Evolutionary conservation across 2,329 filamentous ascomycete species (phyloP), one percentile per base, ranked within the genome.

Genomic region (Dactylellina cionopaga): DNA sequence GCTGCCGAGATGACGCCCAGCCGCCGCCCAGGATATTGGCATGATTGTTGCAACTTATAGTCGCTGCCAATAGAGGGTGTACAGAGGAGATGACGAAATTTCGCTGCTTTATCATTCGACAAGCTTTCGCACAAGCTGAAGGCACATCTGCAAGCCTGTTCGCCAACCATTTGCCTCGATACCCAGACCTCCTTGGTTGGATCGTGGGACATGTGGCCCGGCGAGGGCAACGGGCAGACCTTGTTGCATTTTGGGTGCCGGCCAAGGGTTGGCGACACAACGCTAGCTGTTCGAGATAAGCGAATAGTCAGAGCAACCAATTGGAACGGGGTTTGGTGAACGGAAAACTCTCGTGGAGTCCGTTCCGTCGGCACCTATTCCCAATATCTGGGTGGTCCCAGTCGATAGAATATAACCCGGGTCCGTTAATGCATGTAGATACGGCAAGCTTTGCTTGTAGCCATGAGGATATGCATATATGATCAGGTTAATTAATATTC

Each of bases 51-150:
- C 25, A 17, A 31, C 5, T 33, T 51, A 11, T 15, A 5, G 19
- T 19, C 6, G 52, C 19, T 37, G 17, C 31, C n/a, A 49, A 37
- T 15, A 37, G 55, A 15, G 31, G 31, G 55, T 24, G 29, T 15
- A 22, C 10, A 22, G 47, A 22, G 10, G 13, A 27, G 39, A 70
- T 70, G 65, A 60, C 41, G 65, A 56, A 62, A 70, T 70, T 62
- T 70, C 35, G 55, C 65, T 70, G 65, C 37, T 22, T 43, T 70
- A 41, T 55, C 65, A 70, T 70, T 70, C 65, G 65, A 70, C 56
- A 70, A 70, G 65, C 65, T 70, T 68, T 60, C 29, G 39, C 22
- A 35, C 31, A 44, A 55, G 44, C 55, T 55, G 49, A 54, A 24
- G 19, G 39, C 29, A 47, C 24, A 22, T 39, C 25, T 70, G 65